A percentile compares a stretch with the other conserved stretches of the same genome.
These are phyloP conservation scores for Ophioceras dolichostomum DNA, from an alignment of 2,329 filamentous ascomycete genomes.

Conservation along the genomic window DNA sequence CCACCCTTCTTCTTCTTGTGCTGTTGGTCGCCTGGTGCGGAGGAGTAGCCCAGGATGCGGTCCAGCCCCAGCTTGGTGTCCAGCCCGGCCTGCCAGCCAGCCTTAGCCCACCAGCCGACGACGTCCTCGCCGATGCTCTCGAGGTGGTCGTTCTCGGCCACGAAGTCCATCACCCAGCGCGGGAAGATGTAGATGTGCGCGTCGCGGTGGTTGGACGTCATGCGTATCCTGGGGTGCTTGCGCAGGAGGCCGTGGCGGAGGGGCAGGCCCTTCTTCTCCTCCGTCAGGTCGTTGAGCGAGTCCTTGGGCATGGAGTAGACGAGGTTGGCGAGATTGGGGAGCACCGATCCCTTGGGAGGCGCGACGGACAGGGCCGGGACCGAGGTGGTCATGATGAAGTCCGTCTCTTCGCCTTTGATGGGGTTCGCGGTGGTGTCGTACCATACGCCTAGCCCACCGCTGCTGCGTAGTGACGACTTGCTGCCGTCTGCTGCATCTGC, in stretches of 20 bases:
- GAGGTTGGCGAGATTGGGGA: conserved; percentile 60
- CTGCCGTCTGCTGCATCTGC: no score
- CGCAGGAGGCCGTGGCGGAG: conserved; percentile 66
- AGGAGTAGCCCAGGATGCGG: conserved; percentile 51
- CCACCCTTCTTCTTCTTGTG: conserved; percentile 11
- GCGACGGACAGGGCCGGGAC: conserved; percentile 45
- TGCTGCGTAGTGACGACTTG: conserved; percentile 49
- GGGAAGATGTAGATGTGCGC: conserved; percentile 94
- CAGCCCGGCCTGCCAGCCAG: conserved; percentile 77
- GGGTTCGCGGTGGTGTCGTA: conserved; percentile 70
- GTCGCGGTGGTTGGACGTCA: conserved; percentile 77
- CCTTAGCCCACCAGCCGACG: conserved; percentile 90
- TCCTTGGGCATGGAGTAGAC: conserved; percentile 84
- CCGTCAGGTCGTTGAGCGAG: conserved; percentile 71
- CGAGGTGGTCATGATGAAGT: conserved; percentile 74
- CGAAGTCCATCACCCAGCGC: conserved; percentile 78
- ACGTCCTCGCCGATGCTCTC: conserved; percentile 88
- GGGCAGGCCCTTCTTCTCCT: conserved; percentile 60
- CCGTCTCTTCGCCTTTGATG: conserved; percentile 83
- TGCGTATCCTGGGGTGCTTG: conserved; percentile 62
- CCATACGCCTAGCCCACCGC: conserved; percentile 80
- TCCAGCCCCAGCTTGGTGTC: conserved; percentile 64
- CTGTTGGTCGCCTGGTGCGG: conserved; percentile 8
- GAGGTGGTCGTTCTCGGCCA: conserved; percentile 66
- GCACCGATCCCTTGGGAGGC: conserved; percentile 50